Base-by-base conservation (phyloP, 257 asterid genomes). In the Gentiana dahurica region DNA sequence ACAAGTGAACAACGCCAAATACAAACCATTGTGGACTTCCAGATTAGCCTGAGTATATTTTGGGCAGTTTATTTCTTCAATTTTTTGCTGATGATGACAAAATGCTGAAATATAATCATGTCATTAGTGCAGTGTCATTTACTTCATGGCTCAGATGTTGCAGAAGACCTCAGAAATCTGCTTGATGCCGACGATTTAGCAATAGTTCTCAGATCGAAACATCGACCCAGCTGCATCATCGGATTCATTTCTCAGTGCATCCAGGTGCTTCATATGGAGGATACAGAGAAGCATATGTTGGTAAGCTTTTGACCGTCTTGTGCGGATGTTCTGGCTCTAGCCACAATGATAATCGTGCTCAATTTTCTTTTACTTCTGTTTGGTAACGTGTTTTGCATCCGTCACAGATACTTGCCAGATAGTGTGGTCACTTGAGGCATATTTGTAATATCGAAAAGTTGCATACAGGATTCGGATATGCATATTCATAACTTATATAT, bases 161-260 rank as follows among this genome's bases (percentile, higher is more conserved):
- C 68, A 0, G 54, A 66, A 43, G 97, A 91, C 77, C 97, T 87
- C 24, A 59, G 69, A 53, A 70, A 63, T 55, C 38, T 91, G 72
- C 85, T 91, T 32, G 95, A 80, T 54, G 77, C 55, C 49, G 98
- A 81, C 62, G 98, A 91, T 72, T 76, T 91, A 39, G 83, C 78
- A 3, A 68, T 91, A 39, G 78, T 91, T 69, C 80, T 85, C 57
- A 60, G 80, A 56, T 81, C 98, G 54, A 83, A 85, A 56, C 94
- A 91, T 67, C 87, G 83, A 1, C 98, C 98, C 12, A 90, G 81
- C 52, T 87, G 95, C 77, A 69, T 91, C 68, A 81, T 87, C 49
- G 94, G 84, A 69, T 88, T 87, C 77, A 91, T 91, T 72, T 85
- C 97, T 54, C 98, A 83, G 47, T 79, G 95, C 72, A 79, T 91